These are phyloP conservation scores for Aspergillus fumigatiaffinis DNA, from an alignment of 2,329 filamentous ascomycete genomes.

Conservation along the genomic window DNA sequence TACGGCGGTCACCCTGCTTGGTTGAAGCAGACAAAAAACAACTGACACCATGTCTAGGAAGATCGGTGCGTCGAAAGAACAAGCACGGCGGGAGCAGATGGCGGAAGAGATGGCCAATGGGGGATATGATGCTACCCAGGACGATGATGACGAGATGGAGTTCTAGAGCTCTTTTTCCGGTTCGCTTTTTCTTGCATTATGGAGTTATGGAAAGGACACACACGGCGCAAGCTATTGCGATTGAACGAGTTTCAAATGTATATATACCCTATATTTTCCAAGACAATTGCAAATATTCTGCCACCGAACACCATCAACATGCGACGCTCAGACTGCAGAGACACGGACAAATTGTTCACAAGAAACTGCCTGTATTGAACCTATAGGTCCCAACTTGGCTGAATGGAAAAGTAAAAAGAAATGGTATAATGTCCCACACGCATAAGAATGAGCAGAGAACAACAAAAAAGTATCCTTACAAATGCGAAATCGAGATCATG, in stretches of 20 bases:
- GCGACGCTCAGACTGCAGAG: conserved; percentile 16
- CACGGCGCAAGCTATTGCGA: conserved; percentile 16
- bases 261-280: conserved; percentile 33
- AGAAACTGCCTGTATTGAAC: background rate
- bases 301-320: conserved; percentile 34
- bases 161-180: conserved; percentile 25
- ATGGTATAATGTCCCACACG: background rate
- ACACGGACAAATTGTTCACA: background rate
- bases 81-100: conserved; percentile 70
- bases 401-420: background rate
- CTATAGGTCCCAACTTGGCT: background rate
- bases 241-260: conserved; percentile 25
- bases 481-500: background rate
- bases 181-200: conserved; percentile 12
- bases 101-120: conserved; percentile 60
- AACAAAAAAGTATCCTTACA: conserved; percentile 11
- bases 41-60: conserved; percentile 49
- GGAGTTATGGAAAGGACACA: conserved; percentile 25
- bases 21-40: background rate
- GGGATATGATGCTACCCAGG: conserved; percentile 43
- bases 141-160: conserved; percentile 57
- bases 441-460: background rate
- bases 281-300: conserved; percentile 21
- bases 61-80: conserved; percentile 77
- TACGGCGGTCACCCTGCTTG: conserved; percentile 22